Conservation (phyloP, 371 early-diverging fungal species). For the Catenaria anguillulae region DNA sequence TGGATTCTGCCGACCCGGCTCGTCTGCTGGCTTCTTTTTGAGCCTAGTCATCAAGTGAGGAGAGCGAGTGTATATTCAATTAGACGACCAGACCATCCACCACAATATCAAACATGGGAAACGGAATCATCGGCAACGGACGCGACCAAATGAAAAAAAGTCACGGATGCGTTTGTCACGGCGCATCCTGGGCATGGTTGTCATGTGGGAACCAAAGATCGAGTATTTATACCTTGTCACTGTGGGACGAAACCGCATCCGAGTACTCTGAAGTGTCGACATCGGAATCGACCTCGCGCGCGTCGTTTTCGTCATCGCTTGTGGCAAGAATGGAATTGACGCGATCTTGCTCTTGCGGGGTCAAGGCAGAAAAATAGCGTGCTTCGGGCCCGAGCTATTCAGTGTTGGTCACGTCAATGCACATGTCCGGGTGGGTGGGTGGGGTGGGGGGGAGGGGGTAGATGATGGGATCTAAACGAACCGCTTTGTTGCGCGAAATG, state of each 20-base stretch:
- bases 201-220: too few relatives aligned
- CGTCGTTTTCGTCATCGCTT: not conserved
- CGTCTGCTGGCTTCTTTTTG: not conserved
- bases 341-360: slow-evolving; percentile 24
- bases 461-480: slow-evolving; percentile 7
- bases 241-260: not conserved
- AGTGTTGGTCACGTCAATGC: not conserved
- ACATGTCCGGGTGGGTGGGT: not conserved
- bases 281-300: not conserved
- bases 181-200: not conserved
- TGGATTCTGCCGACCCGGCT: too few relatives aligned
- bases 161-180: not conserved
- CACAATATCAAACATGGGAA: too few relatives aligned
- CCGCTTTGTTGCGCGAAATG: slow-evolving; percentile 26
- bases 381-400: slow-evolving; percentile 25
- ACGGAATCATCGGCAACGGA: too few relatives aligned
- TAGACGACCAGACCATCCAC: too few relatives aligned
- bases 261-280: slow-evolving; percentile 4
- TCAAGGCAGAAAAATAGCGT: slow-evolving; percentile 29
- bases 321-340: slow-evolving; percentile 17
- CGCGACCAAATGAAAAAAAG: too few relatives aligned
- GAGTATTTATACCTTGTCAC: too few relatives aligned
- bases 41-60: not conserved
- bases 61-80: too few relatives aligned
- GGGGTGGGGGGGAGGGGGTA: too few relatives aligned